phyloP scores from a whole-genome alignment of 495 filamentous ascomycete genomes.

The Hypoxylon intermedium region DNA sequence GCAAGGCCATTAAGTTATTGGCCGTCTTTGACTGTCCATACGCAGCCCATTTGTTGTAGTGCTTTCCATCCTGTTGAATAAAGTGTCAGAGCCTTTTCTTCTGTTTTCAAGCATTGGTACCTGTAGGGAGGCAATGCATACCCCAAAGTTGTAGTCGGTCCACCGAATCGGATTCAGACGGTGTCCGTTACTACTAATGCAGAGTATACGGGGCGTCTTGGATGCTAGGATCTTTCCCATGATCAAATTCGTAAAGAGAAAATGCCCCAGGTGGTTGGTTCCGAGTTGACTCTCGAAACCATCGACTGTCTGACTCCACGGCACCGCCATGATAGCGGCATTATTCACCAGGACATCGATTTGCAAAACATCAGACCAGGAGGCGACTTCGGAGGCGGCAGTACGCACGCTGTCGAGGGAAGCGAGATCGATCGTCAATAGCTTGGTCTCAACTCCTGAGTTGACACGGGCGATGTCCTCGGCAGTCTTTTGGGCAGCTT shows the following conservation, averaged over 20 bases:
- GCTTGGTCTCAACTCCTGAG: slow-evolving; percentile 26
- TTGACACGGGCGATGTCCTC: slow-evolving; percentile 21
- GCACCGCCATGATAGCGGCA: slow-evolving; percentile 70
- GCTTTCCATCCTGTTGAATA: slow-evolving; percentile 49
- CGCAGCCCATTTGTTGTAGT: slow-evolving; percentile 56
- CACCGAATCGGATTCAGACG: slow-evolving; percentile 55
- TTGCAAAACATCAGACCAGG: slow-evolving; percentile 43
- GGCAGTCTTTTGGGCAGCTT: slow-evolving; percentile 50
- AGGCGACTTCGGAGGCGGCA: slow-evolving; percentile 46
- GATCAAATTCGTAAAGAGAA: slow-evolving; percentile 70
- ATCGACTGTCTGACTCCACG: slow-evolving; percentile 56
- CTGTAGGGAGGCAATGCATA: background rate
- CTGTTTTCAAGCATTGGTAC: slow-evolving; percentile 9
- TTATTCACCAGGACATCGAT: slow-evolving; percentile 75
- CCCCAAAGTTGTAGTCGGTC: slow-evolving; percentile 47
- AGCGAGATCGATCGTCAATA: slow-evolving; percentile 54
- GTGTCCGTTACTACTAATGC: slow-evolving; percentile 52
- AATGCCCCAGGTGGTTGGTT: slow-evolving; percentile 74
- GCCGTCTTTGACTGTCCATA: slow-evolving; percentile 46
- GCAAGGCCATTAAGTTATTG: slow-evolving; percentile 58
- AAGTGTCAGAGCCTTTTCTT: background rate
- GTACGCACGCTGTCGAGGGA: slow-evolving; percentile 53
- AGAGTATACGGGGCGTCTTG: slow-evolving; percentile 45
- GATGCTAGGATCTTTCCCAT: slow-evolving; percentile 51
- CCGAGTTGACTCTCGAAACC: slow-evolving; percentile 74